phyloP scores from a whole-genome alignment of 1,139 yeast species.

The Pichia sp. region DNA sequence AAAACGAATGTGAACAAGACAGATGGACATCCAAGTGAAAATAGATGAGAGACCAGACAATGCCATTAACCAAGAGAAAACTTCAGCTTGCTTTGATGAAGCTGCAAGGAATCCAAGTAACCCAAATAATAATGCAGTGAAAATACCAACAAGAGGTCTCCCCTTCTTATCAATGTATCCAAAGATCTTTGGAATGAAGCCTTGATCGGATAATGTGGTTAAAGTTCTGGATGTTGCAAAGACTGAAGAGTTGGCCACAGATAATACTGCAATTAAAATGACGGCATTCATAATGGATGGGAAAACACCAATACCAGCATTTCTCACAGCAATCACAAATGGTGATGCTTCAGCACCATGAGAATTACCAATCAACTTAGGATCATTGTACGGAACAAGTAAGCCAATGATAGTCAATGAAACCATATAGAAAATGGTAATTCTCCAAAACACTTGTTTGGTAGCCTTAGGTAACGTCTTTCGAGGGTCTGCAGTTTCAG shows the following conservation, averaged over 20 bases:
- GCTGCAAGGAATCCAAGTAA: constrained; percentile 66
- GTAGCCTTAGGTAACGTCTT: constrained; percentile 66
- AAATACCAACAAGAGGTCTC: constrained; percentile 60
- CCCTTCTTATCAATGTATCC: constrained; percentile 65
- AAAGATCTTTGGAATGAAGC: constrained; percentile 65
- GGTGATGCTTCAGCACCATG: constrained; percentile 59
- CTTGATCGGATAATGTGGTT: constrained; percentile 69
- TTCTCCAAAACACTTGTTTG: constrained; percentile 68
- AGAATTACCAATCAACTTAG: constrained; percentile 35
- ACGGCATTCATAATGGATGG: constrained; percentile 65
- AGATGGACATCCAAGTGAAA: constrained; percentile 77
- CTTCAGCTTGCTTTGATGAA: constrained; percentile 43
- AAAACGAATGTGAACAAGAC: constrained; percentile 65
- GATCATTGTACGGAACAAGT: constrained; percentile 54
- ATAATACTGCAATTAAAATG: constrained; percentile 54
- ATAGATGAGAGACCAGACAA: constrained; percentile 78
- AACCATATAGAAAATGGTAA: constrained; percentile 49
- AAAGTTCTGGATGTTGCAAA: constrained; percentile 73
- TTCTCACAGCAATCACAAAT: constrained; percentile 59
- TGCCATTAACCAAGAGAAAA: constrained; percentile 73
- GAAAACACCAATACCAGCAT: constrained; percentile 47
- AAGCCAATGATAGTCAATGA: constrained; percentile 46
- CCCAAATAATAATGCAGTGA: constrained; percentile 49
- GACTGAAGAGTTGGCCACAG: constrained; percentile 66
- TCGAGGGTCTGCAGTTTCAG: constrained; percentile 36